Evolutionary conservation across 345 rosid genomes (phyloP).

Genomic region (Gynandropsis gynandra): DNA sequence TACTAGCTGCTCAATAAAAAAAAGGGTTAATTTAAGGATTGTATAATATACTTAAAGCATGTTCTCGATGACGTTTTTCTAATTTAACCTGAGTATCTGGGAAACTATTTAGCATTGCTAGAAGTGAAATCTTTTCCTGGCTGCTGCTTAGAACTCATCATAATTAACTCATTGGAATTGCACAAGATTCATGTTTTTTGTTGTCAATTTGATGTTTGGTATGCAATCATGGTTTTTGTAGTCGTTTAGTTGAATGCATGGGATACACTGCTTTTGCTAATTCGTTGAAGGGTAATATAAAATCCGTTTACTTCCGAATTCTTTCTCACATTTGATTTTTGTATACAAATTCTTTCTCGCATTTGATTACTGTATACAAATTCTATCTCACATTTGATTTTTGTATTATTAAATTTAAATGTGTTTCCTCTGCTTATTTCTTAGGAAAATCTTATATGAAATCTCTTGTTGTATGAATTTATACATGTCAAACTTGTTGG

Average conservation of each 20-base stretch:
- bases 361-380: too few relatives aligned
- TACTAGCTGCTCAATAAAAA: constrained; percentile 7
- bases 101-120: background rate
- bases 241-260: too few relatives aligned
- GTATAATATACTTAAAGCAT: constrained; percentile 5
- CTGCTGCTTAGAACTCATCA: constrained; percentile 8
- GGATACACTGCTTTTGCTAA: too few relatives aligned
- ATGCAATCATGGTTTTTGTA: too few relatives aligned
- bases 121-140: constrained; percentile 4
- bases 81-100: constrained; percentile 11
- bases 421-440: too few relatives aligned
- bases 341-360: too few relatives aligned
- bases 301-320: too few relatives aligned
- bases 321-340: too few relatives aligned
- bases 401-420: too few relatives aligned
- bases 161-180: background rate
- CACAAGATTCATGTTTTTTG: background rate
- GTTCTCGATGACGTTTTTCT: background rate
- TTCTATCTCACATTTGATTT: too few relatives aligned
- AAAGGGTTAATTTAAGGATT: background rate
- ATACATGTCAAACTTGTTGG: constrained; percentile 14
- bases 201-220: too few relatives aligned
- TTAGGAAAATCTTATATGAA: constrained; percentile 1
- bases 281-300: too few relatives aligned
- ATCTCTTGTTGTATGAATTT: constrained; percentile 8